These are phyloP conservation scores for Gracilariopsis chorda DNA, from an alignment of 23 red algal genomes.

Conservation along the genomic window DNA sequence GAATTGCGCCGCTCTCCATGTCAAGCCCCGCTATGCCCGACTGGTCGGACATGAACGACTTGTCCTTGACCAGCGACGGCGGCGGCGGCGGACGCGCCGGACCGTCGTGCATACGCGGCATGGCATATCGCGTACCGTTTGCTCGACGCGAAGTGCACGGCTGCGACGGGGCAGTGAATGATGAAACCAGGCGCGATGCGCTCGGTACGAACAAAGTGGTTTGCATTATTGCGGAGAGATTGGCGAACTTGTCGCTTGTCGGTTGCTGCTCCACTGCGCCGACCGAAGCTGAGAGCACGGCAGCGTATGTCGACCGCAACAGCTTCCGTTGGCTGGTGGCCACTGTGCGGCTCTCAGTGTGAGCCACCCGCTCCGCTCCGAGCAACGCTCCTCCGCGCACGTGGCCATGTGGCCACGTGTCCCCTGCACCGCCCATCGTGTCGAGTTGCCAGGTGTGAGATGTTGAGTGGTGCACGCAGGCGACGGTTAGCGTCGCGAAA, in stretches of 20 bases:
- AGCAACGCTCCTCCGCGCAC: no score
- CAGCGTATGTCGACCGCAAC: no score
- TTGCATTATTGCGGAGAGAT: no score
- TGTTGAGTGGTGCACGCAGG: background rate
- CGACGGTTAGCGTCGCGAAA: background rate
- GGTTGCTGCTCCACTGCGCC: no score
- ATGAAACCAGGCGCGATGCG: background rate
- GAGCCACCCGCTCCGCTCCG: no score
- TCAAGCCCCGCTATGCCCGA: slow-evolving; percentile 74
- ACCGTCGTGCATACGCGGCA: slow-evolving; percentile 69
- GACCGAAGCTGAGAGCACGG: no score
- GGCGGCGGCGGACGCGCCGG: slow-evolving; percentile 65
- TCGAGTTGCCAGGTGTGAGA: no score
- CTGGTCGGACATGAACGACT: slow-evolving; percentile 83
- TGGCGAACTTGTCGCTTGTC: no score
- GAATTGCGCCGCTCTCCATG: slow-evolving; percentile 73
- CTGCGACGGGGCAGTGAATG: background rate
- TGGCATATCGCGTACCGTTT: background rate
- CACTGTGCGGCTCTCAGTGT: no score
- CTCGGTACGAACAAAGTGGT: background rate
- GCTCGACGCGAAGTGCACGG: background rate
- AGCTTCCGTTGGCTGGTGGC: no score
- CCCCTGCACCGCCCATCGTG: no score
- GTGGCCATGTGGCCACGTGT: no score
- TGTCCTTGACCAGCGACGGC: slow-evolving; percentile 51